Conservation (phyloP, 2,329 filamentous ascomycete species). For the Trichoderma cornu-damae region DNA sequence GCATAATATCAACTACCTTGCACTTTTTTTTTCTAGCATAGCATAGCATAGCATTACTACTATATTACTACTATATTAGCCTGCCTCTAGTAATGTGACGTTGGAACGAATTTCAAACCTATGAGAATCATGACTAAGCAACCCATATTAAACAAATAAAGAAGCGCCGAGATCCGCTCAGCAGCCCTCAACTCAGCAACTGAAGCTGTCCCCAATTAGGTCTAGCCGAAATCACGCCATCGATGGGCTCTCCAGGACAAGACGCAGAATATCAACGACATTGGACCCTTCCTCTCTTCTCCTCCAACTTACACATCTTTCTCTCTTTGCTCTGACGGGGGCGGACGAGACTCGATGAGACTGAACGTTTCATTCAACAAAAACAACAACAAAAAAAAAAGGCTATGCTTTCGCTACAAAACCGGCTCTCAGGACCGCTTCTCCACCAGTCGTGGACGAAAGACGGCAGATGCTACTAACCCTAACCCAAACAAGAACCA, state of each 20-base stretch:
- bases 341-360: constrained; percentile 7
- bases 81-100: too few relatives aligned
- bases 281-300: constrained; percentile 17
- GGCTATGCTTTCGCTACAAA: constrained; percentile 19
- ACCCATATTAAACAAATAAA: too few relatives aligned
- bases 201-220: constrained; percentile 20
- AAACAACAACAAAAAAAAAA: too few relatives aligned
- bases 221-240: constrained; percentile 33
- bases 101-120: neutral
- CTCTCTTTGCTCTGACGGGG: constrained; percentile 13
- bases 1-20: too few relatives aligned
- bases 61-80: too few relatives aligned
- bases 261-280: constrained; percentile 22
- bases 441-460: constrained; percentile 1
- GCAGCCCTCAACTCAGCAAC: too few relatives aligned
- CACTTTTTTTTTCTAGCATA: too few relatives aligned
- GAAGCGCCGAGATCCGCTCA: constrained; percentile 11
- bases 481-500: constrained; percentile 6
- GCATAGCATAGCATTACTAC: too few relatives aligned
- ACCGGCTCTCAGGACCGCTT: constrained; percentile 3
- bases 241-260: constrained; percentile 25
- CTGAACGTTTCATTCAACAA: constrained; percentile 23
- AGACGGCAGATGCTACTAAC: constrained; percentile 14
- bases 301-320: constrained; percentile 23
- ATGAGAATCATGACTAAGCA: neutral